Evolutionary conservation across 177 flowering plant species (phyloP), one percentile per base, ranked within the genome.

Genomic region (Vitis hybrid): DNA sequence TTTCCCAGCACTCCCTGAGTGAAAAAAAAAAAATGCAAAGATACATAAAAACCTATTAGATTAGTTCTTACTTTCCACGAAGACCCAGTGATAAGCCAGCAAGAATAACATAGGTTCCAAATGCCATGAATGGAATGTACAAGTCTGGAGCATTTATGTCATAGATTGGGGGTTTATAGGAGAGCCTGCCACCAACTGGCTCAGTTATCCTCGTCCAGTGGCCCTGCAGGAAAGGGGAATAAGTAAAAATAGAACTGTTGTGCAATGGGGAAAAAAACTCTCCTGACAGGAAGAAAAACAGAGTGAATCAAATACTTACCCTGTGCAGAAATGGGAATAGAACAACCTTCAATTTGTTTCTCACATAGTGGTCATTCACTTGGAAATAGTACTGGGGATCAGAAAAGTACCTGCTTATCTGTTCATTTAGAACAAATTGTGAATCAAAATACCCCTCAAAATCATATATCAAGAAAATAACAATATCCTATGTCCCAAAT

Each of bases 371-470:
- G 70, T 85, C 86, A 78, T 84, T 87, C 64, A 87, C 89, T 85
- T 87, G 90, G 75, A 85, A 87, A 71, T 87, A 87, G 79, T 85
- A 87, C 60, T 84, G 90, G 13, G 87, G 90, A 67, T 87, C 89
- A n/a, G 90, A 87, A 56, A 87, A 87, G 33, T 84, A 87, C 62
- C 86, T 76, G 75, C 87, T 85, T 50, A 85, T 87, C 90, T 87
- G 85, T 59, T 56, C 70, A 70, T 56, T 55, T 18, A 65, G 39
- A 50, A 60, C 13, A 69, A 51, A 18, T 55, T 52, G 29, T 70
- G 29, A 68, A 58, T 56, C 18, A 26, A 16, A 11, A 14, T 16
- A n/a, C 2, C 21, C 64, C 53, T 51, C 53, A n/a, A 69, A 19
- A 39, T 18, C 26, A 64, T 18, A 12, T 21, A 33, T 26, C 26